phyloP scores from a whole-genome alignment of 2,329 filamentous ascomycete species.

The Fusarium palustre region DNA sequence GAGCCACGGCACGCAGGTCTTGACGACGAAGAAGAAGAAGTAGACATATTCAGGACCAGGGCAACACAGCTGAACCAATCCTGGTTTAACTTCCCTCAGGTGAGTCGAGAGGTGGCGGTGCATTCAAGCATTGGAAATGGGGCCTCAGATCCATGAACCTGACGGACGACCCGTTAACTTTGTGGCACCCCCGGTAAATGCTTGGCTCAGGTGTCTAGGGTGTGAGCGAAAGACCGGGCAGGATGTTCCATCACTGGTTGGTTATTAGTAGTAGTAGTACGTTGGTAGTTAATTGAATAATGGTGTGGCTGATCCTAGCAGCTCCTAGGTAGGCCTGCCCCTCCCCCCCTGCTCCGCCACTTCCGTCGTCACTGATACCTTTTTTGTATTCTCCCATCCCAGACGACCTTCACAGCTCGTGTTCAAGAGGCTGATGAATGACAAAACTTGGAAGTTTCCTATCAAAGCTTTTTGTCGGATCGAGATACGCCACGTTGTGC shows the following conservation, averaged over 20 bases:
- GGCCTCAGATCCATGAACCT: constrained; percentile 28
- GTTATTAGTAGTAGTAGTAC: not conserved
- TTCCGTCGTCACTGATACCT: constrained; percentile 29
- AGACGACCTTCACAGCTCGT: constrained; percentile 28
- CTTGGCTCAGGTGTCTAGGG: constrained; percentile 13
- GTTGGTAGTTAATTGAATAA: constrained; percentile 2
- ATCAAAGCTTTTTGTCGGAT: constrained; percentile 16
- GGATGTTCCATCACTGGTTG: constrained; percentile 23
- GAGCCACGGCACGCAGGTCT: constrained; percentile 5
- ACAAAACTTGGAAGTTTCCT: constrained; percentile 21
- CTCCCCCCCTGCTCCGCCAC: constrained; percentile 38
- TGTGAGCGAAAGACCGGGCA: constrained; percentile 27
- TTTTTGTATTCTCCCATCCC: constrained; percentile 13
- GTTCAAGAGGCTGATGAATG: constrained; percentile 25
- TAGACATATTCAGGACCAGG: constrained; percentile 8
- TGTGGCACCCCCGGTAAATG: constrained; percentile 33
- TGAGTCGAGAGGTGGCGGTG: constrained; percentile 42
- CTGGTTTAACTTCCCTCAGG: constrained; percentile 40
- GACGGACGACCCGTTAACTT: constrained; percentile 3
- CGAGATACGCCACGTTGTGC: constrained; percentile 36
- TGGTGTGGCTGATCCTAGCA: constrained; percentile 42
- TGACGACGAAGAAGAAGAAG: no score
- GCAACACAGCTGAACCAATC: constrained; percentile 35
- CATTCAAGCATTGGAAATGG: constrained; percentile 18
- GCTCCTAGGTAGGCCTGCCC: constrained; percentile 11